Evolutionary conservation across 306 rosid genomes (phyloP).

Genomic region (Cicer judaicum): DNA sequence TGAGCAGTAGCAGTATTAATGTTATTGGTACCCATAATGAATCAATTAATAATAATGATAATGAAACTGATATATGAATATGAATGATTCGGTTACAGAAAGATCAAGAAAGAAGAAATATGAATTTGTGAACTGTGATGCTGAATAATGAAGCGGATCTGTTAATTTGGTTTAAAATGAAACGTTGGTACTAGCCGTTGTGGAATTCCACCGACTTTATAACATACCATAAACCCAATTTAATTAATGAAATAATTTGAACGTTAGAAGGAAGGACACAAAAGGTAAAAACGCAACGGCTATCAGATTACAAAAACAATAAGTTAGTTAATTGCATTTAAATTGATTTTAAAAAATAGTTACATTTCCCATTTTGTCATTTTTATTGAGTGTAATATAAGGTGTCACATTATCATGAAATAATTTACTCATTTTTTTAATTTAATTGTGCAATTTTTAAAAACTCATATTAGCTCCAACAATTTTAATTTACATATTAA

Average conservation of each 20-base stretch:
- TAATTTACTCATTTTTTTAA: no score
- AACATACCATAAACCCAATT: background rate
- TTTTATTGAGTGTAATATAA: no score
- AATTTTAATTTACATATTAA: no score
- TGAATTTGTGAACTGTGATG: background rate
- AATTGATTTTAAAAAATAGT: no score
- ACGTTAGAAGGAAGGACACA: conserved; percentile 20
- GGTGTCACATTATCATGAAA: no score
- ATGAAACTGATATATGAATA: background rate
- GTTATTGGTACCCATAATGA: conserved; percentile 63
- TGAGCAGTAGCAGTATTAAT: conserved; percentile 57
- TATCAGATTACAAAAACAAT: background rate
- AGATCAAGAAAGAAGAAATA: no score
- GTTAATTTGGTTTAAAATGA: background rate
- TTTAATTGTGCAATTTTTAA: no score
- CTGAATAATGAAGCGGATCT: background rate
- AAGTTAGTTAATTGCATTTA: no score
- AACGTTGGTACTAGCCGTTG: conserved; percentile 39
- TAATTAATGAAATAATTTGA: background rate
- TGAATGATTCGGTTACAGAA: background rate
- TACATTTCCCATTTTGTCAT: no score
- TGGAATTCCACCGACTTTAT: background rate
- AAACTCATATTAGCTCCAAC: no score
- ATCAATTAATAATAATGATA: background rate
- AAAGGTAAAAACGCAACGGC: conserved; percentile 28